phyloP scores from a whole-genome alignment of 352 stramenopile species.

The Phytophthora podocarpi region DNA sequence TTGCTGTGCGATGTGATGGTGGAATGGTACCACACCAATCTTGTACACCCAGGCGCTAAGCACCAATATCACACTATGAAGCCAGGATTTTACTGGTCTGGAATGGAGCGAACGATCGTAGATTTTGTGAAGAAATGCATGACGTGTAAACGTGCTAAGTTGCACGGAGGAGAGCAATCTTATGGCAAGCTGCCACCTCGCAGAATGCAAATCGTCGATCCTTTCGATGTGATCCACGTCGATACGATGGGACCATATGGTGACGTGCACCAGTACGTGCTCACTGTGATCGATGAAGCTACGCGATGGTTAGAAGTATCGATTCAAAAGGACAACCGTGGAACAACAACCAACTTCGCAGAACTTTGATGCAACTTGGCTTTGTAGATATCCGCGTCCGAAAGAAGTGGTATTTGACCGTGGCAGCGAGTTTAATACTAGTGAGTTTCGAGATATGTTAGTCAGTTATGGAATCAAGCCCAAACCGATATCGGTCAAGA shows the following conservation, averaged over 20 bases:
- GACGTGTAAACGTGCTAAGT: not conserved
- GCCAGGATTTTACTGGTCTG: conserved; percentile 6
- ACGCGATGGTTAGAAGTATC: conserved; percentile 9
- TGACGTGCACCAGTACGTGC: not conserved
- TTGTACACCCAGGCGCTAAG: not conserved
- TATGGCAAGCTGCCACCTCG: conserved; percentile 3
- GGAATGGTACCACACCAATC: conserved; percentile 10
- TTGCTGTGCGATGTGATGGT: not conserved
- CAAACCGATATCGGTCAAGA: conserved; percentile 1
- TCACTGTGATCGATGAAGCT: conserved; percentile 3
- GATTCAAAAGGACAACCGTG: not conserved
- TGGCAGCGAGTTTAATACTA: conserved; percentile 4
- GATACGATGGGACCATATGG: conserved; percentile 8
- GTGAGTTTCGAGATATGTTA: conserved; percentile 8
- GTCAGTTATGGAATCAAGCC: conserved; percentile 6
- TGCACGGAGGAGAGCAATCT: not conserved
- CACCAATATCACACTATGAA: conserved; percentile 6
- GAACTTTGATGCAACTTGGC: conserved; percentile 2
- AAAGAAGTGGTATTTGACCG: not conserved
- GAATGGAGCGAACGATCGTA: conserved; percentile 9
- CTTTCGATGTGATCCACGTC: conserved; percentile 11
- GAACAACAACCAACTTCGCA: not conserved
- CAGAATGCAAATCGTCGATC: not conserved
- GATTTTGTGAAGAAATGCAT: not conserved
- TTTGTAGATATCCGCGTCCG: conserved; percentile 9